These are phyloP conservation scores for Ogataea chonburiensis DNA, from an alignment of 805 yeast genomes.

Conservation along the genomic window DNA sequence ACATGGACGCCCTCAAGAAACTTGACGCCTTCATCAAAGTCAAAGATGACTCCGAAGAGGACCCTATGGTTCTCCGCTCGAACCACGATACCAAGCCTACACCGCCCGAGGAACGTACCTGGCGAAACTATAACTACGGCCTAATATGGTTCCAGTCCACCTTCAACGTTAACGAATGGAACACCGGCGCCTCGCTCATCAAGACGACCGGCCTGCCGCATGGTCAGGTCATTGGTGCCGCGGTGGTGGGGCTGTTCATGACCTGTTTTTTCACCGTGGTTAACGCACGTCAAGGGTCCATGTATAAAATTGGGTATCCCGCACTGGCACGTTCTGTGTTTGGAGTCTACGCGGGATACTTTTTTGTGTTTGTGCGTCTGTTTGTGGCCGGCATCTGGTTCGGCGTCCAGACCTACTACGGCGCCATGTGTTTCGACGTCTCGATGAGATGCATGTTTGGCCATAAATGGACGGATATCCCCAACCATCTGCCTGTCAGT, in stretches of 20 bases:
- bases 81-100: conserved; percentile 42
- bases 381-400: conserved; percentile 40
- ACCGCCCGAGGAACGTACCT: conserved; percentile 36
- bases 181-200: conserved; percentile 31
- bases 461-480: conserved; percentile 20
- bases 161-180: conserved; percentile 30
- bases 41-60: conserved; percentile 26
- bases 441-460: conserved; percentile 27
- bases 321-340: conserved; percentile 37
- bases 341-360: conserved; percentile 37
- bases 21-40: conserved; percentile 23
- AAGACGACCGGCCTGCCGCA: conserved; percentile 25
- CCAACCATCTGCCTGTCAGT: conserved; percentile 22
- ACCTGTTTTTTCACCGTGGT: conserved; percentile 17
- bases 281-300: conserved; percentile 22
- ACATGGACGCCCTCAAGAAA: conserved; percentile 31
- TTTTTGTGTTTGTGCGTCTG: conserved; percentile 37
- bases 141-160: conserved; percentile 4
- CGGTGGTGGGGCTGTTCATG: conserved; percentile 15
- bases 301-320: conserved; percentile 39
- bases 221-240: conserved; percentile 23
- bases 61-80: conserved; percentile 26
- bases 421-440: conserved; percentile 38
- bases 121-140: conserved; percentile 12
- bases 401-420: conserved; percentile 39